Base-by-base conservation (phyloP, 257 asterid genomes). In the Oldenlandia corymbosa region DNA sequence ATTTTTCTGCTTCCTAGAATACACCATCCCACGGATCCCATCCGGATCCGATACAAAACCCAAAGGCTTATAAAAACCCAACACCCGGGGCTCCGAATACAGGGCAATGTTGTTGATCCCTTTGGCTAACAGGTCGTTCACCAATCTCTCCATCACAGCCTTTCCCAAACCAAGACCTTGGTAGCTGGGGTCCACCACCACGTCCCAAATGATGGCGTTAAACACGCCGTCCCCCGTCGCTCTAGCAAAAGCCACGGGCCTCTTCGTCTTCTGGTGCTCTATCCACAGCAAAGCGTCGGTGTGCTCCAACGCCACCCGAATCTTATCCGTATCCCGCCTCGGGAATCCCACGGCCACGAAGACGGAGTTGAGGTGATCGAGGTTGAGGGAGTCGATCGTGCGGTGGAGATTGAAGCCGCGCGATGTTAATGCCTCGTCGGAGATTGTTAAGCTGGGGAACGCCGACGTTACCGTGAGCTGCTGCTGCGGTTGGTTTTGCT, bases 151-250 rank as follows among this genome's bases (percentile, higher is more conserved):
- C 96, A 93, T 87, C 68, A 87, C 97, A 53, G 96, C 99, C 78
- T 93, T 93, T 10, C 99, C 99, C 59, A 93, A 59, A 0, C 97
- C 96, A 39, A 87, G 63, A 74, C 99, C 99, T 66, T 93, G 99
- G 60, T 66, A 93, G 60, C 82, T 87, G 72, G 99, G 99, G 79
- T 93, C 97, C 73, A 93, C 99, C 37, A 87, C 97, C 60, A 93
- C 99, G 34, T 93, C 99, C 99, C 99, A 93, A 30, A 93, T 85
- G 2, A 93, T 90, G 10, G 96, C 83, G 69, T 93, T 87, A 60
- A 92, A 89, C 48, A 89, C 97, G 0, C 99, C 95, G 69, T 92
- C 97, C 3, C 96, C 99, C 1, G 99, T 92, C 30, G 96, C 99
- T 59, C 99, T 78, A 4, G 97, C 99, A 59, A 92, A 92, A 73